Evolutionary conservation across 352 stramenopile genomes (phyloP).

Genomic region (Phytophthora quininea): DNA sequence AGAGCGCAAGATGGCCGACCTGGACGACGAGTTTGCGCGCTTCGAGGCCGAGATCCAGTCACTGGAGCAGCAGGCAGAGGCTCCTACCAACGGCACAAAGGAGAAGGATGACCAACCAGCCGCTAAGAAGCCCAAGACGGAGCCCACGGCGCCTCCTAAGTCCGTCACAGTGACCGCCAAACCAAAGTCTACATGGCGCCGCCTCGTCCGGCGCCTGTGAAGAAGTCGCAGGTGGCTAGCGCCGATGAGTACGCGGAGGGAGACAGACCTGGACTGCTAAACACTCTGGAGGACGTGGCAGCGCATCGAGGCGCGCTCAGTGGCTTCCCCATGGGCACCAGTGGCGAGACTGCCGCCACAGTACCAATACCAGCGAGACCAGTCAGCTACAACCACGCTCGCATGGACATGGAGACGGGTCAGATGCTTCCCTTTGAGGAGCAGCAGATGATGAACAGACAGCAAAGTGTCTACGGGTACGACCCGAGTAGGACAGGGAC

Average conservation of each 20-base stretch:
- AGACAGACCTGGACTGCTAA: constrained; percentile 38
- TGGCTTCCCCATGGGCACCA: constrained; percentile 63
- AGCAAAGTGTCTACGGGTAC: constrained; percentile 89
- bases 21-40: constrained; percentile 84
- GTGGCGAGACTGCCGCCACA: constrained; percentile 49
- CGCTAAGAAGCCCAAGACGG: constrained; percentile 38
- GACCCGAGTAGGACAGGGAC: constrained; percentile 55
- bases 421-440: constrained; percentile 68
- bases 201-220: constrained; percentile 58
- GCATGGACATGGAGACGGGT: constrained; percentile 76
- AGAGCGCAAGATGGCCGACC: constrained; percentile 43
- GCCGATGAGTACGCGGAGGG: not conserved
- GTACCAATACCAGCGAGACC: not conserved
- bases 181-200: constrained; percentile 76
- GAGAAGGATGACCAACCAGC: constrained; percentile 30
- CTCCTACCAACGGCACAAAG: not conserved
- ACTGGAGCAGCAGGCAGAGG: constrained; percentile 53
- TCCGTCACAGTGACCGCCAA: constrained; percentile 45
- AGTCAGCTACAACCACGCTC: constrained; percentile 30
- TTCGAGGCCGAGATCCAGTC: constrained; percentile 87
- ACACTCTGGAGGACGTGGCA: constrained; percentile 54
- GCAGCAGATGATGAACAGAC: constrained; percentile 81
- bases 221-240: constrained; percentile 19
- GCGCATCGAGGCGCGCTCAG: constrained; percentile 69
- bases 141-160: constrained; percentile 11